phyloP scores from a whole-genome alignment of 1,139 yeast species.

The Blastobotrys capitulatus region DNA sequence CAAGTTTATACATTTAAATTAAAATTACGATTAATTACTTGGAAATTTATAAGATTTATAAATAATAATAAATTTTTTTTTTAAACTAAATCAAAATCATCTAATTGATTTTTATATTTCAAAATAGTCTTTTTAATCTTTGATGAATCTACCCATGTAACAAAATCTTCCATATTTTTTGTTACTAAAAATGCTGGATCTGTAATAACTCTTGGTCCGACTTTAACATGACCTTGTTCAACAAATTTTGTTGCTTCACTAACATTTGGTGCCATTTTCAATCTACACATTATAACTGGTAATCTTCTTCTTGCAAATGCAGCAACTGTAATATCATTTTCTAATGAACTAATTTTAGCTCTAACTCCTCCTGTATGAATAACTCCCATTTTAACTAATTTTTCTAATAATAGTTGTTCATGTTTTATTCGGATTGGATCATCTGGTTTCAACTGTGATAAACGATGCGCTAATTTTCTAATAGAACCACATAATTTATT shows the following conservation, averaged over 20 bases:
- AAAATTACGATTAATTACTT: background rate
- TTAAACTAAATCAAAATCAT: constrained; percentile 38
- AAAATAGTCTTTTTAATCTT: constrained; percentile 88
- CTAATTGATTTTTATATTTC: constrained; percentile 68
- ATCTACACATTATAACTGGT: constrained; percentile 91
- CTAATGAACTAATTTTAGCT: constrained; percentile 88
- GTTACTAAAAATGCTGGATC: constrained; percentile 96
- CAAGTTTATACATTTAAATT: background rate
- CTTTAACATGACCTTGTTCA: constrained; percentile 96
- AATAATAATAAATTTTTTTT: background rate
- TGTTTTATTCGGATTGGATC: constrained; percentile 85
- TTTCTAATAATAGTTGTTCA: constrained; percentile 80
- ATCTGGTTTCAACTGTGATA: constrained; percentile 75
- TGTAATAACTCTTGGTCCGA: constrained; percentile 92
- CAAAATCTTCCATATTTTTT: constrained; percentile 83
- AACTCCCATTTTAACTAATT: constrained; percentile 82
- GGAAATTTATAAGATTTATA: constrained; percentile 4
- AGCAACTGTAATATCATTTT: constrained; percentile 85
- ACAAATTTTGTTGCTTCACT: constrained; percentile 86
- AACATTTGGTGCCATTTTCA: constrained; percentile 89
- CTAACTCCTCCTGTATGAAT: constrained; percentile 52
- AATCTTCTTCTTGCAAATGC: constrained; percentile 88
- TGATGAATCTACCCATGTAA: constrained; percentile 94
- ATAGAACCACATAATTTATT: constrained; percentile 89
- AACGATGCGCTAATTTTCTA: constrained; percentile 76